These are phyloP conservation scores for Scedosporium dehoogii DNA, from an alignment of 2,329 filamentous ascomycete genomes.

Conservation along the genomic window DNA sequence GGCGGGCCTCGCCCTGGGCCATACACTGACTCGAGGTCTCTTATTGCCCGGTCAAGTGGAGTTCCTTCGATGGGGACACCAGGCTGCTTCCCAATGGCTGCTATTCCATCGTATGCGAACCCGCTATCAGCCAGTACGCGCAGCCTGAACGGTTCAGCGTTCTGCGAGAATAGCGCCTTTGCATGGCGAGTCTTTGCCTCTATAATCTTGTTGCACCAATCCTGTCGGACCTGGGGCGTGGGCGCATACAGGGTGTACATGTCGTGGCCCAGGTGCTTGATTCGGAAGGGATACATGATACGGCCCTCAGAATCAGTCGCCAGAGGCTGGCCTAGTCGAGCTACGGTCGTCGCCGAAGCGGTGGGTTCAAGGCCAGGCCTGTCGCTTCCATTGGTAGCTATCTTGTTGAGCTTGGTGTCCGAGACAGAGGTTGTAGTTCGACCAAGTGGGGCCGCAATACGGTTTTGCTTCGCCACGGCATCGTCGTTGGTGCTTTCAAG, in stretches of 20 bases:
- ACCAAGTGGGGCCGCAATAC: slow-evolving; percentile 53
- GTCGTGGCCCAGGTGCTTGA: slow-evolving; percentile 92
- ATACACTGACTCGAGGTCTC: slow-evolving; percentile 74
- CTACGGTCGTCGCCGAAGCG: slow-evolving; percentile 42
- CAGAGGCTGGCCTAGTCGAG: slow-evolving; percentile 29
- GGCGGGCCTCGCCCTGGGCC: slow-evolving; percentile 59
- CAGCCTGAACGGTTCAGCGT: slow-evolving; percentile 89
- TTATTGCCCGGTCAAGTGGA: slow-evolving; percentile 81
- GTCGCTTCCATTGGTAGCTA: slow-evolving; percentile 38
- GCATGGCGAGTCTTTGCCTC: slow-evolving; percentile 93
- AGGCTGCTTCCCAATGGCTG: slow-evolving; percentile 47
- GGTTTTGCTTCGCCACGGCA: slow-evolving; percentile 74
- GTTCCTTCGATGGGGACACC: slow-evolving; percentile 79
- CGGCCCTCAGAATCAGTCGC: slow-evolving; percentile 67
- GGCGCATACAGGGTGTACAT: slow-evolving; percentile 85
- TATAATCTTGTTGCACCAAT: slow-evolving; percentile 91
- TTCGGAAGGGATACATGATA: slow-evolving; percentile 84
- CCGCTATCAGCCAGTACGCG: slow-evolving; percentile 87
- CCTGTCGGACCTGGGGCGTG: slow-evolving; percentile 61
- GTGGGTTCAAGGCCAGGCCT: slow-evolving; percentile 57
- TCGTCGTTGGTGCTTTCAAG: slow-evolving; percentile 90
- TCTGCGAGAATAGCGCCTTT: slow-evolving; percentile 77
- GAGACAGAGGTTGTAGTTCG: slow-evolving; percentile 52
- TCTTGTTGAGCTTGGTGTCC: slow-evolving; percentile 47
- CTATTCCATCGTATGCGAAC: slow-evolving; percentile 66